Evolutionary conservation across 2,329 filamentous ascomycete genomes (phyloP).

Genomic region (Metarhizium album): DNA sequence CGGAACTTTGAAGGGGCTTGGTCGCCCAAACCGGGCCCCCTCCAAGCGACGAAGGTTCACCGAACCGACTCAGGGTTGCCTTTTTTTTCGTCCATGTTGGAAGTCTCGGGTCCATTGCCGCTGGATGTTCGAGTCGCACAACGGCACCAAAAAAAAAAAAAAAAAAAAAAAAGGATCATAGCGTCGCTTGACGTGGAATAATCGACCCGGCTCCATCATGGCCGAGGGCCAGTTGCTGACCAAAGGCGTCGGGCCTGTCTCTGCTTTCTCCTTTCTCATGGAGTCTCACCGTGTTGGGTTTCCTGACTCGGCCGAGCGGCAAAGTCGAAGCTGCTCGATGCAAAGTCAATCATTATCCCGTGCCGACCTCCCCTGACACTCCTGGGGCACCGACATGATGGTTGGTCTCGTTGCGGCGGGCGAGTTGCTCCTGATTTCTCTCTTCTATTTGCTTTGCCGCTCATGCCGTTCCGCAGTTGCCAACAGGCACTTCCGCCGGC

Average conservation of each 20-base stretch:
- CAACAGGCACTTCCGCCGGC: background rate
- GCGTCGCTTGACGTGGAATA: background rate
- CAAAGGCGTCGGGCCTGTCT: background rate
- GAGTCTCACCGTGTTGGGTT: background rate
- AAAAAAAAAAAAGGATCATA: no score
- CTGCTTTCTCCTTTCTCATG: background rate
- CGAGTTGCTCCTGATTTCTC: no score
- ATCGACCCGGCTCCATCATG: background rate
- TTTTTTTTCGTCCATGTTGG: no score
- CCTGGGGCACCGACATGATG: no score
- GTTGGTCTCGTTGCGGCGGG: no score
- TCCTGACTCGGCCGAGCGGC: conserved; percentile 9
- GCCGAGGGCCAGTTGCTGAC: background rate
- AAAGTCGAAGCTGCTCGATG: conserved; percentile 1
- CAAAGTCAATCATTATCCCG: conserved; percentile 2
- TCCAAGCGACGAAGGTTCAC: no score
- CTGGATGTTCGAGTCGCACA: no score
- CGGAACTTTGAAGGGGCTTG: background rate
- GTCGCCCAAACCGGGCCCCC: no score
- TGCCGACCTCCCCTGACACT: conserved; percentile 2
- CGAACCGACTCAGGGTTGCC: no score
- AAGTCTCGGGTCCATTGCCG: no score
- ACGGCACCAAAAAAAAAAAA: no score
- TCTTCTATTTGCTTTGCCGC: background rate
- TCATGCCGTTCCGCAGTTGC: no score